These are phyloP conservation scores for Dictyostelium intermedium DNA, from an alignment of 78 protist species.

Conservation along the genomic window DNA sequence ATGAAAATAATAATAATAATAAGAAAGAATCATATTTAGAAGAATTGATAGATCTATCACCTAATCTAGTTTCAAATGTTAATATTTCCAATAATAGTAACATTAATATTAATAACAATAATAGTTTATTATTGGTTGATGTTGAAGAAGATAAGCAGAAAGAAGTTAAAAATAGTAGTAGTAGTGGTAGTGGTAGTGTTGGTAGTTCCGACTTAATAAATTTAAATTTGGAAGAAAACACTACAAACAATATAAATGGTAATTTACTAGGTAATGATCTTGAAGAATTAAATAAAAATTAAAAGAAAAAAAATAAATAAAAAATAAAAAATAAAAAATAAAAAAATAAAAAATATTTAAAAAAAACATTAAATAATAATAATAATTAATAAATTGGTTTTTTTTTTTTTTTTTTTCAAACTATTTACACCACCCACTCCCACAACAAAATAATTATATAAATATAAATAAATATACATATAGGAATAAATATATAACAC, in stretches of 20 bases:
- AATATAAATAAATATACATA: not conserved
- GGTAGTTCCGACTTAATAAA: not conserved
- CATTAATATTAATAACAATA: not conserved
- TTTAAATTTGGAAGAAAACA: not conserved
- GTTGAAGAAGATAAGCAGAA: not conserved
- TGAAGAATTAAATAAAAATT: not conserved
- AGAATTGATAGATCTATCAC: not conserved
- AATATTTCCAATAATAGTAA: not conserved
- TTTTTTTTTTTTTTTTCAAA: not conserved
- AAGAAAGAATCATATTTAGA: conserved; percentile 1
- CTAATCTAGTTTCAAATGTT: not conserved
- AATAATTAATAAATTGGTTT: not conserved
- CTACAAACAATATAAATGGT: not conserved
- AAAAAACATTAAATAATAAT: not conserved
- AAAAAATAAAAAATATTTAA: not conserved
- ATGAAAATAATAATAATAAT: not conserved
- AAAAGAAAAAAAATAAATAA: not conserved
- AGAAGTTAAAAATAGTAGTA: not conserved
- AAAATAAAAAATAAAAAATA: not conserved
- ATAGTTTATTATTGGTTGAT: not conserved
- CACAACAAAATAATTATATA: too few relatives aligned
- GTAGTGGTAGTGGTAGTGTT: not conserved
- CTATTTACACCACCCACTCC: not conserved
- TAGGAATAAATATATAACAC: not conserved
- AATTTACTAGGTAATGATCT: not conserved